Evolutionary conservation across 108 stramenopile species (phyloP).

Genomic region (Schizochytrium sp.): DNA sequence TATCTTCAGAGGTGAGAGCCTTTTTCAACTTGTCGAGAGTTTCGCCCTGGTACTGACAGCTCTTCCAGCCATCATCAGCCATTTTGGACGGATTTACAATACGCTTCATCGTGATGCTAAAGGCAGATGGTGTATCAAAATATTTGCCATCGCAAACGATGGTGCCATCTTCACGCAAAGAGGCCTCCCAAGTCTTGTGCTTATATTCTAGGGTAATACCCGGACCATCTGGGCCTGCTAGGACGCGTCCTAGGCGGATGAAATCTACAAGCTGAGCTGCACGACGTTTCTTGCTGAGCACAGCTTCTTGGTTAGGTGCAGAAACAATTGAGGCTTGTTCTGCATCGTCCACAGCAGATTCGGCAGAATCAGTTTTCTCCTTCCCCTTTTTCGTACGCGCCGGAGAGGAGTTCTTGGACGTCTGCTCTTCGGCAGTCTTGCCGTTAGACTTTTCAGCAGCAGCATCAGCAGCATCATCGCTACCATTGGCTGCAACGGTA

Average conservation of each 20-base stretch:
- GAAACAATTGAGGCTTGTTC: not conserved
- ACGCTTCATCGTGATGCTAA: conserved; percentile 38
- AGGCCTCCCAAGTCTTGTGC: conserved; percentile 4
- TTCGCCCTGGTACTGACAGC: conserved; percentile 14
- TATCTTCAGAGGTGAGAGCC: not conserved
- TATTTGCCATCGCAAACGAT: conserved; percentile 28
- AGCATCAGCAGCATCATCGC: not conserved
- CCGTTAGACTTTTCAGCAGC: not conserved
- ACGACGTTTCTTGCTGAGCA: conserved; percentile 38
- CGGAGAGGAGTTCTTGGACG: no score
- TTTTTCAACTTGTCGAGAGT: conserved; percentile 3
- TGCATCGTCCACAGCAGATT: not conserved
- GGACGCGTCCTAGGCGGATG: not conserved
- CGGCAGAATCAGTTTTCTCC: not conserved
- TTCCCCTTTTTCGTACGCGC: no score
- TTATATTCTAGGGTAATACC: conserved; percentile 40
- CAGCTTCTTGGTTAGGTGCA: not conserved
- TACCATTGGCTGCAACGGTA: not conserved
- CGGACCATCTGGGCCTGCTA: conserved; percentile 3
- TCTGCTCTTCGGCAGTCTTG: no score
- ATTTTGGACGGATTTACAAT: conserved; percentile 51
- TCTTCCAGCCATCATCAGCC: conserved; percentile 58
- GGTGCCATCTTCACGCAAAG: not conserved
- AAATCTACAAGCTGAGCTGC: conserved; percentile 15
- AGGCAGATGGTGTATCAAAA: conserved; percentile 50